Evolutionary conservation across 345 rosid species (phyloP).

Genomic region (Linum tenue): DNA sequence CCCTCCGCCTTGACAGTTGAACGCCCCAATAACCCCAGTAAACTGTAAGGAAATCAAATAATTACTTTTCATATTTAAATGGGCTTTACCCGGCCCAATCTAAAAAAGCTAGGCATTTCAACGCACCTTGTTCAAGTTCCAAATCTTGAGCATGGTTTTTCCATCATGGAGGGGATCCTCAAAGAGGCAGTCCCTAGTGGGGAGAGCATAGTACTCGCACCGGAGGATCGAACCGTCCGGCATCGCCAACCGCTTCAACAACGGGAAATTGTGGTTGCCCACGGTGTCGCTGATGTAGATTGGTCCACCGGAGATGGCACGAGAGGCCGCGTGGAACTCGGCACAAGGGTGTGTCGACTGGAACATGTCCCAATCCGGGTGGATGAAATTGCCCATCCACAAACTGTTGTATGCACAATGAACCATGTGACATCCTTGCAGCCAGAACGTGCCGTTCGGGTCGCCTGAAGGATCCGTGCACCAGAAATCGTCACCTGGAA

Average conservation of each 20-base stretch:
- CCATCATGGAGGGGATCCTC: slow-evolving; percentile 3
- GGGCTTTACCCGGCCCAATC: too few species aligned
- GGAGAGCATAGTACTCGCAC: slow-evolving; percentile 1
- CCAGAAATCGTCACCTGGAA: slow-evolving; percentile 2
- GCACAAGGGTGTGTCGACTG: slow-evolving; percentile 5
- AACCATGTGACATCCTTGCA: slow-evolving; percentile 4
- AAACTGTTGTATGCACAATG: slow-evolving; percentile 1
- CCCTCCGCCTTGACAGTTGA: slow-evolving; percentile 5
- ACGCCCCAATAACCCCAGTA: not conserved
- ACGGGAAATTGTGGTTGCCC: not conserved
- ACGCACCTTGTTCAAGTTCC: slow-evolving; percentile 3
- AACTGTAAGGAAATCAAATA: not conserved
- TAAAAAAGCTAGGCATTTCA: too few species aligned
- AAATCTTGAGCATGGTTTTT: slow-evolving; percentile 6
- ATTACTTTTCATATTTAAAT: too few species aligned
- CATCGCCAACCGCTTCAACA: not conserved
- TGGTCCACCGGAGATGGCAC: slow-evolving; percentile 5
- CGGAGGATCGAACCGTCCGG: slow-evolving; percentile 3
- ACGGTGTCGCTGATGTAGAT: slow-evolving; percentile 5
- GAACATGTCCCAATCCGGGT: slow-evolving; percentile 6
- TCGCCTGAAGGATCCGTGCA: not conserved
- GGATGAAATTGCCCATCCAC: slow-evolving; percentile 7
- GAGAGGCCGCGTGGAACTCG: not conserved
- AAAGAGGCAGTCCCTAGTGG: slow-evolving; percentile 1
- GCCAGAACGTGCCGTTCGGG: slow-evolving; percentile 3